Percentiles rank a stretch among this genome's conserved stretches.
phyloP scores from a whole-genome alignment of 352 stramenopile genomes.

The Albugo laibachii region DNA sequence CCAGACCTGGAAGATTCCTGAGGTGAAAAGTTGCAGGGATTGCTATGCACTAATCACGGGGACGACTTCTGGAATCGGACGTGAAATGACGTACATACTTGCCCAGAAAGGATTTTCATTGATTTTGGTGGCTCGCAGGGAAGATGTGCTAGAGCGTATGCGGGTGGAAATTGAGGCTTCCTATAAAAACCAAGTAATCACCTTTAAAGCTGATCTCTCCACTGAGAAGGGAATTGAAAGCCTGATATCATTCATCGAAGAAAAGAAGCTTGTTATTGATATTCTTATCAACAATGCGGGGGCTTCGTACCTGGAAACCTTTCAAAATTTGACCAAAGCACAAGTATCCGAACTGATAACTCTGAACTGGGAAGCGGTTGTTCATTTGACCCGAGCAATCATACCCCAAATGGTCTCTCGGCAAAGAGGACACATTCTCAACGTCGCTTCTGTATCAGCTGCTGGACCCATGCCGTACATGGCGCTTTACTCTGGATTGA shows the following conservation, averaged over 20 bases:
- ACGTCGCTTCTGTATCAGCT: slow-evolving; percentile 46
- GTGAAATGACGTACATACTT: slow-evolving; percentile 60
- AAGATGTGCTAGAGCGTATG: slow-evolving; percentile 44
- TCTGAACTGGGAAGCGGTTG: slow-evolving; percentile 38
- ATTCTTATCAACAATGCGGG: slow-evolving; percentile 76
- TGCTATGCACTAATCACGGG: slow-evolving; percentile 54
- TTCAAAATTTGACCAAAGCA: slow-evolving; percentile 16
- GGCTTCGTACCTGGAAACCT: slow-evolving; percentile 17
- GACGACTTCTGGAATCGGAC: slow-evolving; percentile 44
- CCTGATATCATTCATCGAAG: slow-evolving; percentile 24
- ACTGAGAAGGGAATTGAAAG: slow-evolving; percentile 27
- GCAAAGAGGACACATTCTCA: slow-evolving; percentile 49
- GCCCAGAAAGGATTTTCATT: slow-evolving; percentile 67
- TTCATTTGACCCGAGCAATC: slow-evolving; percentile 29
- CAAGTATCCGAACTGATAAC: slow-evolving; percentile 42
- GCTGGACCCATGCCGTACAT: slow-evolving; percentile 29
- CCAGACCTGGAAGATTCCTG: slow-evolving; percentile 38
- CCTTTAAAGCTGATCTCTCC: slow-evolving; percentile 37
- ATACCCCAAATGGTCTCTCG: slow-evolving; percentile 46
- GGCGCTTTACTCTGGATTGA: slow-evolving; percentile 64
- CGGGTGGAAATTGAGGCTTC: slow-evolving; percentile 54
- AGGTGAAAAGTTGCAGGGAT: slow-evolving; percentile 23
- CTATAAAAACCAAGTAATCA: slow-evolving; percentile 27
- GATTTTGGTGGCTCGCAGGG: slow-evolving; percentile 33
- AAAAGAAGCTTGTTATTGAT: slow-evolving; percentile 47